Conservation (phyloP, 1,284 basidiomycete genomes). For the Fomitopsis schrenkii region DNA sequence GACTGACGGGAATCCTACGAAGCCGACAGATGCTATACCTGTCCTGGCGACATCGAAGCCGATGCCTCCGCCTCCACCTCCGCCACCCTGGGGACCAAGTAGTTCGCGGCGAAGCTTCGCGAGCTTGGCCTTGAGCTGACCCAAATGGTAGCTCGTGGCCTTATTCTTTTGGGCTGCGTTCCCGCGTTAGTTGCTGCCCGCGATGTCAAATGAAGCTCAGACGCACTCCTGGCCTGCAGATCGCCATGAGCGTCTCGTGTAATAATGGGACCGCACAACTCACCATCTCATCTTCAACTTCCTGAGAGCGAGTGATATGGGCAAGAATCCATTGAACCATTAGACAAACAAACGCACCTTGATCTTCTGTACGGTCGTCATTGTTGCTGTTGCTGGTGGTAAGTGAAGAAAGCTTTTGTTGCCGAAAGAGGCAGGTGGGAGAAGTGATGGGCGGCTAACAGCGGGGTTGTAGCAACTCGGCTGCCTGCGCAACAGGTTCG, state of each 20-base stretch:
- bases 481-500: constrained; percentile 3
- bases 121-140: constrained; percentile 97
- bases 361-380: constrained; percentile 89
- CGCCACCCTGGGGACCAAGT: constrained; percentile 73
- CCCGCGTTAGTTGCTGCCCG: constrained; percentile 6
- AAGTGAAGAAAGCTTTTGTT: constrained; percentile 8
- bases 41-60: constrained; percentile 98
- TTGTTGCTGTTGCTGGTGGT: constrained; percentile 42
- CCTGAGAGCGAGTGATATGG: constrained; percentile 36
- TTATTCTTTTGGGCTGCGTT: constrained; percentile 91
- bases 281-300: constrained; percentile 97
- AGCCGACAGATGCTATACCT: constrained; percentile 95
- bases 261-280: constrained; percentile 22
- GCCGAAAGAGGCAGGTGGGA: constrained; percentile 7
- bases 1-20: constrained; percentile 87
- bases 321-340: neutral
- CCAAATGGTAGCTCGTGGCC: constrained; percentile 91
- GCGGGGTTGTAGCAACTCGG: constrained; percentile 6
- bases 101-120: constrained; percentile 96
- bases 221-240: constrained; percentile 37
- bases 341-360: constrained; percentile 47
- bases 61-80: constrained; percentile 82
- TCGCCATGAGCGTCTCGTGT: constrained; percentile 5
- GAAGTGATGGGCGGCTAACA: constrained; percentile 8
- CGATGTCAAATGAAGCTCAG: constrained; percentile 3